phyloP scores from a whole-genome alignment of 768 basidiomycete genomes.

The Auriscalpium orientale region DNA sequence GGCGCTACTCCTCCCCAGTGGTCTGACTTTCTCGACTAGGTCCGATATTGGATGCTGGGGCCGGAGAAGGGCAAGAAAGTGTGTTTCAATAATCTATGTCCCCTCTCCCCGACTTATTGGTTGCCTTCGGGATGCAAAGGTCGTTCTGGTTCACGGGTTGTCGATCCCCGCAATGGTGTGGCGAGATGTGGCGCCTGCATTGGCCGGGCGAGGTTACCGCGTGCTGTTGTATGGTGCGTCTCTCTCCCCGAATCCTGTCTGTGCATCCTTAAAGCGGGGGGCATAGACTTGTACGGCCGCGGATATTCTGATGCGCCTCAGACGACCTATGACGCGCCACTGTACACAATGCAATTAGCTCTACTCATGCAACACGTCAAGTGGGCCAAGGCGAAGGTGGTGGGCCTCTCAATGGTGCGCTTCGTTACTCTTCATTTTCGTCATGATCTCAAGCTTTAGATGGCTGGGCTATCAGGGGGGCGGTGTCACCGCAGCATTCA shows the following conservation, averaged over 20 bases:
- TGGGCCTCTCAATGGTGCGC: constrained; percentile 71
- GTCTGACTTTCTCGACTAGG: constrained; percentile 28
- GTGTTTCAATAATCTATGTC: constrained; percentile 11
- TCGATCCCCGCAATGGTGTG: constrained; percentile 72
- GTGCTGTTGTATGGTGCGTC: constrained; percentile 65
- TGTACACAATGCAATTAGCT: constrained; percentile 75
- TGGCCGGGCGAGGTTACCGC: constrained; percentile 58
- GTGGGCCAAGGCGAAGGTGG: constrained; percentile 60
- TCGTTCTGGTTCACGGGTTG: constrained; percentile 72
- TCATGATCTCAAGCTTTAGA: background rate
- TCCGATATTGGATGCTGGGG: constrained; percentile 73
- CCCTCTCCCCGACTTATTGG: background rate
- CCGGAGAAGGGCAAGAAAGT: constrained; percentile 64
- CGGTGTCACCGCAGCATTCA: constrained; percentile 64
- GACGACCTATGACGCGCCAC: constrained; percentile 51
- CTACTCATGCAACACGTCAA: constrained; percentile 71
- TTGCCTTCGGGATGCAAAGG: constrained; percentile 28
- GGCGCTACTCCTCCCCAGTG: background rate
- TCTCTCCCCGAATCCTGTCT: background rate
- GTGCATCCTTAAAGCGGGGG: background rate
- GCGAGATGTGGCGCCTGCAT: constrained; percentile 63
- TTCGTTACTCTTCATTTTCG: background rate
- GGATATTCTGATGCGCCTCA: constrained; percentile 80
- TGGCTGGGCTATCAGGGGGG: constrained; percentile 48
- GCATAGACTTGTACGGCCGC: constrained; percentile 68